Evolutionary conservation across 2,329 filamentous ascomycete genomes (phyloP), one percentile per base, ranked within the genome.

Genomic region (Fusarium sp.): DNA sequence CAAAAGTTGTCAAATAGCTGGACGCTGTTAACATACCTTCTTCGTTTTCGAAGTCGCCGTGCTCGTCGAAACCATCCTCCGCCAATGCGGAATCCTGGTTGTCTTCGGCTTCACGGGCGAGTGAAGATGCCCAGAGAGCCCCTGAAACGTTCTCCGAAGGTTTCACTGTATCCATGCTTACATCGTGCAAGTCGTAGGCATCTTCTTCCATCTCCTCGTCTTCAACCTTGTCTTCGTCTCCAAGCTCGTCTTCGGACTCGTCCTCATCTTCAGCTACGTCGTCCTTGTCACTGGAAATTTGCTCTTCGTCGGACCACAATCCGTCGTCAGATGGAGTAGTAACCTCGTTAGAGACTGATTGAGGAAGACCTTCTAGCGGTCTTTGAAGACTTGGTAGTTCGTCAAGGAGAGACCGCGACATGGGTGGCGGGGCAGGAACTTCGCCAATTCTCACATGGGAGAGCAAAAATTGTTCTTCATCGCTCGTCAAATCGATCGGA

Each of bases 401-500:
- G 10, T 13, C 16, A 8, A 20, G 40, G 30, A 15, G 30, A 13
- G 36, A 15, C 23, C n/a, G 7, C 20, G 34, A 16, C 7, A 11
- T 36, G 23, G 26, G 9, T 30, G n/a, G 34, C n/a, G 46, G 47
- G 30, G 2, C 42, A 41, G 20, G 62, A 52, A 20, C 41, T 26
- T 47, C 30, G 34, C 65, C 70, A 7, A 54, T 54, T 38, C 67
- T 54, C 10, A 64, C 38, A 45, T 65, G 67, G 10, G 69, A 66
- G 10, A 26, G 26, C 15, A 52, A 15, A 10, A 64, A 52, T 31
- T 61, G 71, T 28, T 63, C 66, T 16, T 73, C 75, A 33, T 72
- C 68, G 11, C 30, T 60, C 5, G 52, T 72, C 53, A 77, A 44
- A 61, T 77, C 69, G 62, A 75, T 69, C 10, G 52, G 58, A n/a